Percentiles rank a stretch among this genome's conserved stretches.
phyloP scores from a whole-genome alignment of 441 rosid species.

The Corymbia citriodora region DNA sequence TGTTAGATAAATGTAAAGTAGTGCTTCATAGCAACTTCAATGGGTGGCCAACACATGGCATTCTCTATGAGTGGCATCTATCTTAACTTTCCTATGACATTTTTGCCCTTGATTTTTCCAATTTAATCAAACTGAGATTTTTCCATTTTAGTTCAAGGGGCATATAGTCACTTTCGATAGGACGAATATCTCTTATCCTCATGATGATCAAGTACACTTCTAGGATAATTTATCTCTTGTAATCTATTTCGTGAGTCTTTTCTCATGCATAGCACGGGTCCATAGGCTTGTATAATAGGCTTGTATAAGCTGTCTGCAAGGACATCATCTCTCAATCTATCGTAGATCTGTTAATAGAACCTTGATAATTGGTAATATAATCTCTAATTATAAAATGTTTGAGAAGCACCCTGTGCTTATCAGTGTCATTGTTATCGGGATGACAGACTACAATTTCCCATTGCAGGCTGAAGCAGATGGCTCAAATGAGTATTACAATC shows the following conservation, averaged over 20 bases:
- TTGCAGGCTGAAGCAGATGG: conserved; percentile 78
- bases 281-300: too few relatives aligned
- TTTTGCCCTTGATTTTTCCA: not conserved
- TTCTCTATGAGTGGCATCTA: not conserved
- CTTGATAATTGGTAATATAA: too few relatives aligned
- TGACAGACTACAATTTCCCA: not conserved
- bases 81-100: not conserved
- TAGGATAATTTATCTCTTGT: too few relatives aligned
- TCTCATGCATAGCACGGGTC: too few relatives aligned
- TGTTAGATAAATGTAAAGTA: not conserved
- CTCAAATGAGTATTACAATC: conserved; percentile 58
- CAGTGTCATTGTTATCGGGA: too few relatives aligned
- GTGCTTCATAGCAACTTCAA: not conserved
- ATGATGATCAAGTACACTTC: not conserved
- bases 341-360: too few relatives aligned
- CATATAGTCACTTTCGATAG: not conserved
- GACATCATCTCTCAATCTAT: too few relatives aligned
- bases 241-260: too few relatives aligned
- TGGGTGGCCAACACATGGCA: not conserved
- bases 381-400: too few relatives aligned
- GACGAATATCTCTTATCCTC: not conserved
- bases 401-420: too few relatives aligned
- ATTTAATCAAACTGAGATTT: too few relatives aligned
- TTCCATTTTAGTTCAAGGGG: not conserved
- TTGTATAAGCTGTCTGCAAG: too few relatives aligned